Base-by-base conservation (phyloP, 805 yeast genomes). In the Ogataea corticis region DNA sequence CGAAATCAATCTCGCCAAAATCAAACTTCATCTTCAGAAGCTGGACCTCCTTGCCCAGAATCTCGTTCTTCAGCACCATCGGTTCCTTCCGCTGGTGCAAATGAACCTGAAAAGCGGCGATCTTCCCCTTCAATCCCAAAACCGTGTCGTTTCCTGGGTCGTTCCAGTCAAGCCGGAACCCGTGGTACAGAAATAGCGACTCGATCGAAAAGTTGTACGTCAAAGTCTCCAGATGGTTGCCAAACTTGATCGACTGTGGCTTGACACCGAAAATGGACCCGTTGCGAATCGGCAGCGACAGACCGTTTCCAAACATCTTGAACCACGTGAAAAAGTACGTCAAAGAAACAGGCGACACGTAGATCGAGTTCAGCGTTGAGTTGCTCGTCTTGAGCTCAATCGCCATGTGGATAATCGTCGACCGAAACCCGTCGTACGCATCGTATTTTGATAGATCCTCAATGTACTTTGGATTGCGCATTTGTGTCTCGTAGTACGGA, bases 271-370 rank as follows among this genome's bases (percentile, higher is more conserved):
- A 91, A 11, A 92, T 57, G 1, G 66, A 60, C 0, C 97, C 97
- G 41, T 79, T 76, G 38, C 94, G 73, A 7, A 88, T 76, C 0
- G 97, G 96, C 17, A 89, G 69, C 48, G 88, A 77, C 54, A 83
- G 72, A 38, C 83, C 82, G 19, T 88, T 83, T n/a, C 85, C 77
- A 63, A 91, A 91, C 53, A 87, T 72, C 28, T 69, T 70, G 91
- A 96, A 90, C 97, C 97, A 92, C 4, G 65, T 59, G 52, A 80
- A 77, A 66, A 92, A 89, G 46, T 79, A 84, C 13, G 67, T 58
- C 52, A 91, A 69, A 0, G 82, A 76, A 4, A 68, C 71, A 1
- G 96, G 96, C 3, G 88, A 73, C 36, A 92, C 66, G 59, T 89
- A 94, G 35, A 87, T 72, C 0, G 88, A 71, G 64, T 90, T 91